Base-by-base conservation (phyloP, 441 rosid genomes). In the Biscutella laevigata region DNA sequence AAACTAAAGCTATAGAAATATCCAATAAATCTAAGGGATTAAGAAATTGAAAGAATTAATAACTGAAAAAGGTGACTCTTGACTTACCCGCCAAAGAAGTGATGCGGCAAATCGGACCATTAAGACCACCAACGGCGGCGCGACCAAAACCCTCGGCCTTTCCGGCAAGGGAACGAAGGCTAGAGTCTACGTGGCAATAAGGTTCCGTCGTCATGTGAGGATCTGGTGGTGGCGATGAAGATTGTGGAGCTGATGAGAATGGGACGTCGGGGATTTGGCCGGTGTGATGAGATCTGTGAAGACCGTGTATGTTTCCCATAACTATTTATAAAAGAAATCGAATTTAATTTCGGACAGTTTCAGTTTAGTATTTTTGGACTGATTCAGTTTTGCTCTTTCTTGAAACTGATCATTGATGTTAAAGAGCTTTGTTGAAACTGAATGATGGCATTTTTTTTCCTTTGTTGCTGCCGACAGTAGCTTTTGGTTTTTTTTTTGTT, bases 131-230 rank as follows among this genome's bases (percentile, higher is more conserved):
- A 39, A 77, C 64, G 56, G 98, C 85, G 38, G 44, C 59, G 37
- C 78, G 86, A 28, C 96, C 95, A 32, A 88, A 92, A 2, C 98
- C 98, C 59, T 88, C 86, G 10, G 95, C 96, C 27, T 78, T 79
- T 40, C 75, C 81, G 20, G 96, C 88, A 25, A 91, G 86, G 15
- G 78, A 79, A 39, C 89, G 79, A 41, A 88, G 57, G 78, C 59
- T 57, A 59, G 77, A 76, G 61, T 91, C 95, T 24, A 75, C 79
- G 46, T 74, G 69, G 36, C 75, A 50, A 58, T 91, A 91, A 50
- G 91, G 95, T 37, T 30, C 53, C 43, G 52, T 43, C 75, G 72
- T 62, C 40, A 52, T 30, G 40, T 46, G 14, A 44, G 68, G 35
- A 10, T 4, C 42, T 33, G 62, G 22, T 11, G 57, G 41, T 9